phyloP scores from a whole-genome alignment of 1,284 basidiomycete species.

The Testicularia cyperi region DNA sequence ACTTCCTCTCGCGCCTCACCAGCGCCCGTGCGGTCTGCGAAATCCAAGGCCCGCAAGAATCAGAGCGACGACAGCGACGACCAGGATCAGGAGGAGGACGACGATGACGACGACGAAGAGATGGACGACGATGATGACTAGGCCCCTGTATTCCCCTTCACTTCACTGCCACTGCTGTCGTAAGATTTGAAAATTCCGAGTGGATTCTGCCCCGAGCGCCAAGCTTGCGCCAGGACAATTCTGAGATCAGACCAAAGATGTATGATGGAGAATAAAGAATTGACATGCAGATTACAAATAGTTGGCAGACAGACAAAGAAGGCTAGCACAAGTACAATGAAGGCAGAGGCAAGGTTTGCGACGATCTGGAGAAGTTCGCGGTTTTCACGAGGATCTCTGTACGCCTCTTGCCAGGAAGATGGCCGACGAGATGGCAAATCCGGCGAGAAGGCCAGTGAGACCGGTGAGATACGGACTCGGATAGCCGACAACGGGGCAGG shows the following conservation, averaged over 20 bases:
- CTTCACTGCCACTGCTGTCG: neutral
- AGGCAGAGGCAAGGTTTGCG: too few species aligned
- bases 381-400: slow-evolving; percentile 9
- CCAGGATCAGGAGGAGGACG: slow-evolving; percentile 8
- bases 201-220: too few species aligned
- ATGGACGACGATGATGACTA: slow-evolving; percentile 26
- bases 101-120: slow-evolving; percentile 21
- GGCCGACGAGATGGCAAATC: slow-evolving; percentile 22
- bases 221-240: too few species aligned
- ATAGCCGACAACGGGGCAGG: slow-evolving; percentile 49
- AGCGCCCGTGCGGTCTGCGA: too few species aligned
- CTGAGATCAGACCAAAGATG: too few species aligned
- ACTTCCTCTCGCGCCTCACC: slow-evolving; percentile 7
- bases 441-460: slow-evolving; percentile 22
- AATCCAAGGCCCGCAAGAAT: too few species aligned
- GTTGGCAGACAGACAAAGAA: slow-evolving; percentile 3
- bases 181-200: neutral
- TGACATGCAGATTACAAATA: too few species aligned
- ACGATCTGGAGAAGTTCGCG: too few species aligned
- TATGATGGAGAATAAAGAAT: too few species aligned
- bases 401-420: slow-evolving; percentile 17
- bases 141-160: neutral
- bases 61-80: slow-evolving; percentile 15
- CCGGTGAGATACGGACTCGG: slow-evolving; percentile 45
- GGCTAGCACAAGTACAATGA: too few species aligned